These are phyloP conservation scores for Prunus fruticosa DNA, from an alignment of 306 rosid genomes.

Conservation along the genomic window DNA sequence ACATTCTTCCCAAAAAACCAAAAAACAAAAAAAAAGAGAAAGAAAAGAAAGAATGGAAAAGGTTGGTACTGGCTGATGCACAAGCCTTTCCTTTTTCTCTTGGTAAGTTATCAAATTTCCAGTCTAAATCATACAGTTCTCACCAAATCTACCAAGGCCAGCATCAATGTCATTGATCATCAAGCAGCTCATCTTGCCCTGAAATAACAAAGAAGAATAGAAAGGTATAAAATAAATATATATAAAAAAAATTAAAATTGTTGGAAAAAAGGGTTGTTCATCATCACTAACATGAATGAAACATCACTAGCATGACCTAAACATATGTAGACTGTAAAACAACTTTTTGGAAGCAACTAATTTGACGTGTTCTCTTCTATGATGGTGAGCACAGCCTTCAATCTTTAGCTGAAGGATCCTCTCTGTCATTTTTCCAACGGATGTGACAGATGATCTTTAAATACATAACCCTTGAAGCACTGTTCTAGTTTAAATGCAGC, in stretches of 20 bases:
- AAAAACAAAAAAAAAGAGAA: background rate
- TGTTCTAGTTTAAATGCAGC: background rate
- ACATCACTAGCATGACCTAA: background rate
- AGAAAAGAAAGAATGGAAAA: background rate
- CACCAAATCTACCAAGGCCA: slow-evolving; percentile 97
- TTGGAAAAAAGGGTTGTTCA: background rate
- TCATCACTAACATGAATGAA: background rate
- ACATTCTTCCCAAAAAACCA: background rate
- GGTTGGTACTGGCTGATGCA: background rate
- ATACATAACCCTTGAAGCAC: background rate
- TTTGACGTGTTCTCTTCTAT: background rate
- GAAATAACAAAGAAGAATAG: slow-evolving; percentile 25
- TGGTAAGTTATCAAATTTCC: background rate
- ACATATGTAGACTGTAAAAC: background rate
- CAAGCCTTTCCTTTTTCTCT: background rate
- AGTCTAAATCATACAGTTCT: slow-evolving; percentile 27
- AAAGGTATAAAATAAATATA: background rate
- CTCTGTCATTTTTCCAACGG: background rate
- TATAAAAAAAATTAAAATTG: background rate
- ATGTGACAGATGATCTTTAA: background rate
- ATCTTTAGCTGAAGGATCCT: background rate
- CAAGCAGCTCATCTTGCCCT: slow-evolving; percentile 98
- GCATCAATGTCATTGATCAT: slow-evolving; percentile 98
- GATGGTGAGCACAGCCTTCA: background rate
- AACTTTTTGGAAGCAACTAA: background rate